Percentiles rank a stretch among this genome's conserved stretches.
phyloP scores from a whole-genome alignment of 768 basidiomycete species.

The Mycena belliarum region DNA sequence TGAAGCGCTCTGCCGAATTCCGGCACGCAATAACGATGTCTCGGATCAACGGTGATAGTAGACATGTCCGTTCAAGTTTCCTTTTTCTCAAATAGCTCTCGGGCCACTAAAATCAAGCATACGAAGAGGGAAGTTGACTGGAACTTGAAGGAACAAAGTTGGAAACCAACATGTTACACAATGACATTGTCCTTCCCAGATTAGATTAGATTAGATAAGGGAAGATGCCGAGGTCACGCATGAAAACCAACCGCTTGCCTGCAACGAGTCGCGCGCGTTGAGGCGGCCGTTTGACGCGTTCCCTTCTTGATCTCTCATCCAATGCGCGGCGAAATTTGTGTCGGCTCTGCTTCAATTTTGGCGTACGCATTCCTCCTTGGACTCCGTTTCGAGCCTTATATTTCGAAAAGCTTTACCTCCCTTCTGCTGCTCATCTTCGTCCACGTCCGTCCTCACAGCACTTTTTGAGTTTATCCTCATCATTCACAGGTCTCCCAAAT shows the following conservation, averaged over 20 bases:
- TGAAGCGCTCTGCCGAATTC: no score
- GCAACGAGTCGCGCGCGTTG: constrained; percentile 19
- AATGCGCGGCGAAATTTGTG: constrained; percentile 79
- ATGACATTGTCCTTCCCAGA: no score
- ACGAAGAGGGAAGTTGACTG: no score
- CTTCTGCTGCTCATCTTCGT: constrained; percentile 74
- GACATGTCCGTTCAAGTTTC: no score
- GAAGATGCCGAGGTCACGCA: background rate
- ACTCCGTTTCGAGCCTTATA: constrained; percentile 25
- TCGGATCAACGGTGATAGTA: no score
- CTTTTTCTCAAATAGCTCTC: no score
- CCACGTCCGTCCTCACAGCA: constrained; percentile 55
- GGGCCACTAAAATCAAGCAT: no score
- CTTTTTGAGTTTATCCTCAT: constrained; percentile 14
- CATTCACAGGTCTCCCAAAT: constrained; percentile 75
- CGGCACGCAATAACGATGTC: no score
- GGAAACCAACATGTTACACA: no score
- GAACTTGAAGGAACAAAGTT: no score
- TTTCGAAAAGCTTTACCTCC: constrained; percentile 42
- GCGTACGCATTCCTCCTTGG: constrained; percentile 46
- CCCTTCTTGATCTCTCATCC: constrained; percentile 23
- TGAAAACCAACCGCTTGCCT: background rate
- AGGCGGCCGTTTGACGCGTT: constrained; percentile 26
- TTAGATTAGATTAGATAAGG: background rate
- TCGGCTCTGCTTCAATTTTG: constrained; percentile 69